These are phyloP conservation scores for Gossypium stocksii DNA, from an alignment of 345 rosid species.

Conservation along the genomic window DNA sequence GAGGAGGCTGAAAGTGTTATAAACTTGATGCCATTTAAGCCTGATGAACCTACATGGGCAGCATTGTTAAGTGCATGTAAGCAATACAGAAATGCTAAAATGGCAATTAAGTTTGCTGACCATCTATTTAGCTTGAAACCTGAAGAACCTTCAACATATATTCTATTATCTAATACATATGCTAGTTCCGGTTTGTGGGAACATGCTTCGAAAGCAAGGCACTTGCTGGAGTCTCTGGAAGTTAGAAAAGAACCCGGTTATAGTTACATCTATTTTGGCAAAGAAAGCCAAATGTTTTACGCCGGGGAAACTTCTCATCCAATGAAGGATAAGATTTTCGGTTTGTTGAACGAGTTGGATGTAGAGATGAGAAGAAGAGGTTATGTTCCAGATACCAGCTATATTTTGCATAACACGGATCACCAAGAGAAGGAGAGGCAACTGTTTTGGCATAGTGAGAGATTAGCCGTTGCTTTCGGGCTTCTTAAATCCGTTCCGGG, in stretches of 20 bases:
- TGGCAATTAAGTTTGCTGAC: slow-evolving; percentile 52
- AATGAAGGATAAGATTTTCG: slow-evolving; percentile 42
- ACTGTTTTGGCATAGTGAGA: slow-evolving; percentile 75
- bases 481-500: slow-evolving; percentile 55
- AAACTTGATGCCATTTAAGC: slow-evolving; percentile 56
- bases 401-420: slow-evolving; percentile 55
- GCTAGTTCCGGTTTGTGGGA: slow-evolving; percentile 58
- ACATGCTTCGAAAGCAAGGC: slow-evolving; percentile 48
- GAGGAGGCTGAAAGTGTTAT: slow-evolving; percentile 62
- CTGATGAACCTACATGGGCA: slow-evolving; percentile 82
- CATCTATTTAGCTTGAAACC: slow-evolving; percentile 46
- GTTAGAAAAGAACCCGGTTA: slow-evolving; percentile 63
- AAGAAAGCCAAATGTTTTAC: slow-evolving; percentile 52
- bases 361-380: slow-evolving; percentile 60
- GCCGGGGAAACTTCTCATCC: slow-evolving; percentile 63
- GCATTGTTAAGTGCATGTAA: slow-evolving; percentile 74
- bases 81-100: slow-evolving; percentile 41
- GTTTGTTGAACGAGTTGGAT: slow-evolving; percentile 47
- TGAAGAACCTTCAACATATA: slow-evolving; percentile 57
- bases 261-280: slow-evolving; percentile 47
- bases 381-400: slow-evolving; percentile 66
- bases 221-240: slow-evolving; percentile 47
- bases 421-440: slow-evolving; percentile 63
- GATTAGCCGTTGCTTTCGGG: slow-evolving; percentile 70
- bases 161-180: slow-evolving; percentile 61